A percentile compares a stretch with the other conserved stretches of the same genome.
phyloP scores from a whole-genome alignment of 495 filamentous ascomycete genomes.

The Letharia lupina region DNA sequence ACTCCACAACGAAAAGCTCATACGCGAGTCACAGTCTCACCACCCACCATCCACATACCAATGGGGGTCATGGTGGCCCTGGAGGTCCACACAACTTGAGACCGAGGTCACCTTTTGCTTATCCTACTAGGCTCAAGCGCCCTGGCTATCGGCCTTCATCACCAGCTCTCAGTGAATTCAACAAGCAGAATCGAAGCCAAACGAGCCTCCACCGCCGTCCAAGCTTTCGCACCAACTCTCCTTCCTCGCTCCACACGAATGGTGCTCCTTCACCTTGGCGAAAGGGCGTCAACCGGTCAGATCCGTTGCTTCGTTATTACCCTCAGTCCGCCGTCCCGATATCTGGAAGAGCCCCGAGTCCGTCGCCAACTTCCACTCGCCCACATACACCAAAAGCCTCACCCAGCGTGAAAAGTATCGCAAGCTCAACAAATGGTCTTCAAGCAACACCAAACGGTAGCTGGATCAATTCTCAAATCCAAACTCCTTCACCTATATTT shows the following conservation, averaged over 20 bases:
- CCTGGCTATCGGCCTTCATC: slow-evolving; percentile 57
- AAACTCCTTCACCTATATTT: slow-evolving; percentile 21
- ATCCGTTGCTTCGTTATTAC: slow-evolving; percentile 19
- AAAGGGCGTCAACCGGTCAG: slow-evolving; percentile 21
- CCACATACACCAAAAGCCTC: slow-evolving; percentile 10
- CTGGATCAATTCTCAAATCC: slow-evolving; percentile 8
- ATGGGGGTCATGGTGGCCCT: slow-evolving; percentile 7
- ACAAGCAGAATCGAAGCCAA: slow-evolving; percentile 9
- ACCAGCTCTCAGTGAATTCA: slow-evolving; percentile 41
- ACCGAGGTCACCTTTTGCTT: slow-evolving; percentile 54
- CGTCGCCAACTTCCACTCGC: slow-evolving; percentile 14
- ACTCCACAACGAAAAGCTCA: slow-evolving; percentile 20
- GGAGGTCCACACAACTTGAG: slow-evolving; percentile 32
- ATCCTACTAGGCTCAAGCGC: slow-evolving; percentile 55
- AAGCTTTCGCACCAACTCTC: slow-evolving; percentile 20
- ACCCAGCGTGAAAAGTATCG: slow-evolving; percentile 14
- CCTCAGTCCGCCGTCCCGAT: slow-evolving; percentile 3
- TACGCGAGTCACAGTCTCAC: slow-evolving; percentile 13
- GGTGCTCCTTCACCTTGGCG: slow-evolving; percentile 17
- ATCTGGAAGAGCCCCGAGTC: slow-evolving; percentile 4
- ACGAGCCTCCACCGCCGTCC: slow-evolving; percentile 13
- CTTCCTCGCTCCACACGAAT: slow-evolving; percentile 18
- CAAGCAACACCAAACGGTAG: slow-evolving; percentile 3
- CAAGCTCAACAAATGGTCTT: slow-evolving; percentile 12
- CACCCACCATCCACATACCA: slow-evolving; percentile 19